Evolutionary conservation across 176 grass and related monocot species (phyloP), one percentile per base, ranked within the genome.

Genomic region (Microstegium vimineum): DNA sequence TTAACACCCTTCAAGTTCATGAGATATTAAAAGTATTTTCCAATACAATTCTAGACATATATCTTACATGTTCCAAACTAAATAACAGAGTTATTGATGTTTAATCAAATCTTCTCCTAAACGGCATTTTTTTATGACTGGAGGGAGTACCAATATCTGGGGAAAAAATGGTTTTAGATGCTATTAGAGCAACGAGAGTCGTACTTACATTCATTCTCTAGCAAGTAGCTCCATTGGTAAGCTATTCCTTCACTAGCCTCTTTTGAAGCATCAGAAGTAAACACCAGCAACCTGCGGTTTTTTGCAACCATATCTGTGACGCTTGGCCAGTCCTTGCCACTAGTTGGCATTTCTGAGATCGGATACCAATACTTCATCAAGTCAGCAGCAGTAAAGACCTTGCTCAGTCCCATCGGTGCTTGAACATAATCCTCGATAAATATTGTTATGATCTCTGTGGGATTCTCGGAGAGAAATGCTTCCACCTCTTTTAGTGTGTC

Each of bases 191-290:
- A 60, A 17, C 72, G 1, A 23, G 67, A 62, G 26, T 31, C 11
- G 66, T 81, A 86, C 88, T 93, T 91, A 98, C 96, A 51, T 57
- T 98, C 96, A 85, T 98, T 98, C 69, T 98, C 96, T 87, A 98
- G 56, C 85, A 95, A 86, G 75, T 98, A 91, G 27, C 77, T 84
- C 96, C 96, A 98, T 20, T 98, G 96, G 73, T 91, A 98, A 47
- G 96, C 89, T 74, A 98, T 98, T 67, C 90, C 96, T 80, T 95
- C 96, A 18, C 41, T 95, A 67, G 92, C 88, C 83, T 98, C 93
- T 68, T 98, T 98, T 6, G 89, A 95, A 86, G 90, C 18, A 91
- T 93, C 87, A 11, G 96, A 98, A 73, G 92, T 95, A 74, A 98
- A 98, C 36, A 98, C 96, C 25, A 98, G 73, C 51, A 98, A 84